Base-by-base conservation (phyloP, 345 rosid genomes). In the Rhizophora mangle region DNA sequence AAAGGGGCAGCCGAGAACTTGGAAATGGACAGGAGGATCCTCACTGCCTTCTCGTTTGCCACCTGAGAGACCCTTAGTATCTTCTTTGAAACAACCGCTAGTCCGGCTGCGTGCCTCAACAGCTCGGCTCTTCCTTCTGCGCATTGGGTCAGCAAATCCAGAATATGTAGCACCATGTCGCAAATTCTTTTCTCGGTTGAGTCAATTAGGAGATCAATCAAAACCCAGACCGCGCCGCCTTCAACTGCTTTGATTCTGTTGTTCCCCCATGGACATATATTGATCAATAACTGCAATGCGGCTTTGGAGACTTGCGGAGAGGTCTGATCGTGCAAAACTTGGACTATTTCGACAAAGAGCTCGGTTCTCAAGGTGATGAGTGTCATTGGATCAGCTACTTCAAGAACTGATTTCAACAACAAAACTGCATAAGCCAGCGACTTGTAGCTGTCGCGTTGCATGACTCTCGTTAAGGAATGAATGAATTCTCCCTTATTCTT, bases 231-330 rank as follows among this genome's bases (percentile, higher is more conserved):
- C 4, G 70, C 80, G 0, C 85, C 80, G 0, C 79, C 85, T 22
- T 80, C 83, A 0, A 78, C 76, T 0, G 88, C 88, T 63, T 84
- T 89, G 78, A 80, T 68, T 74, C 87, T 56, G 83, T 85, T 89
- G 58, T 87, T 74, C 24, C 90, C 89, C 95, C 88, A 84, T 1
- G 91, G 86, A 68, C 83, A 82, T 9, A 82, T 53, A 29, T 63
- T 74, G 3, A 74, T 15, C 0, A 89, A 76, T 5, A 89, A 65
- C 72, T 87, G 77, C 68, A 87, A 54, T 0, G 84, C 65, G 0
- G 86, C 73, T 67, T 89, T 87, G 0, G 86, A 60, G 9, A 87
- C 83, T 43, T 79, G 83, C 8, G 43, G 78, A 16, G 91, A 87
- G 74, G 84, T 77, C 73, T 75, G 84, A 64, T 87, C 86, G 0